Percentiles rank a stretch among this genome's conserved stretches.
phyloP scores from a whole-genome alignment of 495 filamentous ascomycete genomes.

The Podospora fimiseda region DNA sequence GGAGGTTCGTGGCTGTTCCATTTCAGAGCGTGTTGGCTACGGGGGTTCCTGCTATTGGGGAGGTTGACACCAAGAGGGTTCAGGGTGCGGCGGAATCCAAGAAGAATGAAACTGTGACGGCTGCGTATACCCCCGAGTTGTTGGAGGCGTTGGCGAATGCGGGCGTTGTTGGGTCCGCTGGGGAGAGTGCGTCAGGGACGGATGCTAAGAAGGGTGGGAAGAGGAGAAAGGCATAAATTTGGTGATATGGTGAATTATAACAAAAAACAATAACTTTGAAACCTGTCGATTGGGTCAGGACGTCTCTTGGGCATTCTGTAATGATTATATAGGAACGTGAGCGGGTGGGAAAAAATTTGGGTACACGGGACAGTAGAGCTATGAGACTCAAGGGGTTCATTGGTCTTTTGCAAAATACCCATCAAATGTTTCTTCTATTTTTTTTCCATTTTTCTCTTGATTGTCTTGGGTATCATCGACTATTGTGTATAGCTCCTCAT shows the following conservation, averaged over 20 bases:
- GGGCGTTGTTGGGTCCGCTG: conserved; percentile 19
- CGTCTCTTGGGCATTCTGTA: too few relatives aligned
- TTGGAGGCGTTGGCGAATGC: conserved; percentile 36
- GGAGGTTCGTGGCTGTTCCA: conserved; percentile 73
- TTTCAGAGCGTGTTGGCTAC: conserved; percentile 76
- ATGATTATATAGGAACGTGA: too few relatives aligned
- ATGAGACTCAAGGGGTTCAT: too few relatives aligned
- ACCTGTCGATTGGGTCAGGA: too few relatives aligned
- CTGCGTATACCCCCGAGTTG: conserved; percentile 32
- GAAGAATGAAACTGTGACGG: conserved; percentile 9
- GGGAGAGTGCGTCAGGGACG: conserved; percentile 21
- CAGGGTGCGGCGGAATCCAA: conserved; percentile 12
- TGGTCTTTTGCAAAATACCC: too few relatives aligned
- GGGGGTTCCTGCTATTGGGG: conserved; percentile 60
- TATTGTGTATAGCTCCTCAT: conserved; percentile 1
- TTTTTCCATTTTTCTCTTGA: neutral
- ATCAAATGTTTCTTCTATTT: too few relatives aligned
- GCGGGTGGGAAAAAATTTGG: too few relatives aligned
- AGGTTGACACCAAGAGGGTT: conserved; percentile 56
- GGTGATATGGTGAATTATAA: neutral
- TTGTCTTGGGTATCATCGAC: neutral
- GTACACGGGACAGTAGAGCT: too few relatives aligned
- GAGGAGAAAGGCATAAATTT: conserved; percentile 38
- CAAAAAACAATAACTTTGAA: neutral
- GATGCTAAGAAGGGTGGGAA: conserved; percentile 36